These are phyloP conservation scores for Lachancea lanzarotensis DNA, from an alignment of 805 yeast species.

Conservation along the genomic window DNA sequence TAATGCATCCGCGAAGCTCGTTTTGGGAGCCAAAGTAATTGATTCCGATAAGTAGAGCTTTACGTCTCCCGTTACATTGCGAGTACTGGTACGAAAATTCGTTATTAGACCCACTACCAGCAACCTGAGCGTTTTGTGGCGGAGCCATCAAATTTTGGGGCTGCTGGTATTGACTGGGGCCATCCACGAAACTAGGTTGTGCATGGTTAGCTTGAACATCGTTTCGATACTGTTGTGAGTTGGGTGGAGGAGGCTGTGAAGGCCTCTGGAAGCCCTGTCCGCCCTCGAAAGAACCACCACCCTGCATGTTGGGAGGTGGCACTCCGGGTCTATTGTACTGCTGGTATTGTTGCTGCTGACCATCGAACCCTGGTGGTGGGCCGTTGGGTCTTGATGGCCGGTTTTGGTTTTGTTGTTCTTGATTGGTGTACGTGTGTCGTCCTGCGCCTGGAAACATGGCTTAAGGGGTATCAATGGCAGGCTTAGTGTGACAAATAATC, in stretches of 20 bases:
- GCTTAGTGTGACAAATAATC: too few relatives aligned
- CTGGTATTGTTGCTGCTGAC: slow-evolving; percentile 8
- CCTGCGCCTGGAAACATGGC: slow-evolving; percentile 33
- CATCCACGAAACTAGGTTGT: slow-evolving; percentile 12
- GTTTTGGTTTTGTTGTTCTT: slow-evolving; percentile 9
- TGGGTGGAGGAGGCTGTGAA: not conserved
- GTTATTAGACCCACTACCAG: slow-evolving; percentile 13
- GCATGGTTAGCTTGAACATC: slow-evolving; percentile 11
- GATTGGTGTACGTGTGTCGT: slow-evolving; percentile 28
- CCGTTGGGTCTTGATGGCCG: slow-evolving; percentile 11
- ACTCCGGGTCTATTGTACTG: slow-evolving; percentile 13
- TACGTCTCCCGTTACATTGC: slow-evolving; percentile 61
- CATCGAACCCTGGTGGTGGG: slow-evolving; percentile 20
- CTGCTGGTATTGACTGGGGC: slow-evolving; percentile 17
- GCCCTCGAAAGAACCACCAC: not conserved
- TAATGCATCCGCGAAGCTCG: slow-evolving; percentile 70
- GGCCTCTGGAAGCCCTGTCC: slow-evolving; percentile 5
- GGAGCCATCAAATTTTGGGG: slow-evolving; percentile 19
- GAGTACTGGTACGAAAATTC: slow-evolving; percentile 48
- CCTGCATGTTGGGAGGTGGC: slow-evolving; percentile 15
- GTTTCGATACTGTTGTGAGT: slow-evolving; percentile 5
- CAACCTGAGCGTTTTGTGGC: slow-evolving; percentile 21
- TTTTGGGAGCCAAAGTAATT: slow-evolving; percentile 64
- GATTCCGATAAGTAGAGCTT: slow-evolving; percentile 72
- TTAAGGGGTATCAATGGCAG: too few relatives aligned